Evolutionary conservation across 2,329 filamentous ascomycete genomes (phyloP).

Genomic region (Colletotrichum sp.): DNA sequence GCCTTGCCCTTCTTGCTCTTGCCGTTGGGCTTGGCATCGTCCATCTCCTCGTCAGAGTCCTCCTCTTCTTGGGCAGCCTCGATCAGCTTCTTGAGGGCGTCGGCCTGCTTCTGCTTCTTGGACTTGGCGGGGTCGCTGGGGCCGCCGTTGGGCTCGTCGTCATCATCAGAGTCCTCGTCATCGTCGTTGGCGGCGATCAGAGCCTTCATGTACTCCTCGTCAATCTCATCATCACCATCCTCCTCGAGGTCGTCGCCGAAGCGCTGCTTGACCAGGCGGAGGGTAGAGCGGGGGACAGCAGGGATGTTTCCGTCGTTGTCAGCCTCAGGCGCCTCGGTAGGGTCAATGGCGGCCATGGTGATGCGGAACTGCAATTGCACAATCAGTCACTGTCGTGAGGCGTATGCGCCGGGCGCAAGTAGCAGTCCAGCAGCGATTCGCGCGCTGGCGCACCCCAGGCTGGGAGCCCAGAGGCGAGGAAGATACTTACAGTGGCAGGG

Average conservation of each 20-base stretch:
- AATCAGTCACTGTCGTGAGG: constrained; percentile 30
- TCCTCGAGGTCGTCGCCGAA: constrained; percentile 59
- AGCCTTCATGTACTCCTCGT: constrained; percentile 67
- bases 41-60: constrained; percentile 73
- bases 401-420: not conserved
- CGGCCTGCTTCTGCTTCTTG: constrained; percentile 83
- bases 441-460: not conserved
- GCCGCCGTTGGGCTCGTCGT: constrained; percentile 76
- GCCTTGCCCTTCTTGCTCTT: constrained; percentile 74
- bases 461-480: not conserved
- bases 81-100: constrained; percentile 78
- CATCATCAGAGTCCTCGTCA: constrained; percentile 46
- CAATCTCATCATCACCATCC: constrained; percentile 67
- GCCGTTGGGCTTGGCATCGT: constrained; percentile 67
- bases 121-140: constrained; percentile 91
- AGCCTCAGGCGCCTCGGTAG: constrained; percentile 74
- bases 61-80: constrained; percentile 67
- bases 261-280: constrained; percentile 86
- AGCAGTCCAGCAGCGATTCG: not conserved
- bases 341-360: constrained; percentile 98
- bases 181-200: constrained; percentile 61
- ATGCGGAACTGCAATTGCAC: constrained; percentile 78
- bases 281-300: constrained; percentile 75
- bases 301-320: constrained; percentile 67
- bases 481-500: constrained; percentile 77